phyloP scores from a whole-genome alignment of 345 rosid genomes.

The Hevea brasiliensis region DNA sequence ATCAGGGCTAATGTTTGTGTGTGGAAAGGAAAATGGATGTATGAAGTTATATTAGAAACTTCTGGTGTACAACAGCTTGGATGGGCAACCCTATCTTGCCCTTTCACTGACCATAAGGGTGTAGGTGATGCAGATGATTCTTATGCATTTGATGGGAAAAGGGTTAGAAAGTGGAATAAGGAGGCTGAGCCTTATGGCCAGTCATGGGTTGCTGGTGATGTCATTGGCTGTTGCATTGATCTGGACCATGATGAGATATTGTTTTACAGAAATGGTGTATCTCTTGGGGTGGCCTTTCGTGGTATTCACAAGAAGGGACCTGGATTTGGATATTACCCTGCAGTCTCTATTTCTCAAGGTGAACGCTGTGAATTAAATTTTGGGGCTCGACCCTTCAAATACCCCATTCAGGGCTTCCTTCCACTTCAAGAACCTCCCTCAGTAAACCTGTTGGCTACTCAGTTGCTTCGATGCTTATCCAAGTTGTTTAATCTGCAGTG shows the following conservation, averaged over 20 bases:
- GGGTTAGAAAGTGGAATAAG: conserved; percentile 91
- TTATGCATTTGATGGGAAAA: conserved; percentile 94
- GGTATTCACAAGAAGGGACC: conserved; percentile 80
- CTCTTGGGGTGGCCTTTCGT: conserved; percentile 77
- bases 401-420: conserved; percentile 59
- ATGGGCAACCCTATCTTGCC: conserved; percentile 90
- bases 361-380: conserved; percentile 86
- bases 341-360: conserved; percentile 87
- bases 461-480: conserved; percentile 68
- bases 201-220: conserved; percentile 87
- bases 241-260: conserved; percentile 66
- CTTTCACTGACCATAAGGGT: conserved; percentile 88
- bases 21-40: conserved; percentile 99
- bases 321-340: conserved; percentile 85
- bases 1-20: conserved; percentile 79
- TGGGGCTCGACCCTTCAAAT: conserved; percentile 78
- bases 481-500: conserved; percentile 59
- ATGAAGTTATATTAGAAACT: conserved; percentile 87
- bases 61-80: conserved; percentile 94
- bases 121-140: conserved; percentile 99
- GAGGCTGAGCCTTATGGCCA: conserved; percentile 79
- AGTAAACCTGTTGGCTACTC: conserved; percentile 41
- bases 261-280: conserved; percentile 78
- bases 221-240: conserved; percentile 93
- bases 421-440: conserved; percentile 72